Base-by-base conservation (phyloP, 2,329 filamentous ascomycete genomes). In the Ophiocordyceps camponoti-saundersi region DNA sequence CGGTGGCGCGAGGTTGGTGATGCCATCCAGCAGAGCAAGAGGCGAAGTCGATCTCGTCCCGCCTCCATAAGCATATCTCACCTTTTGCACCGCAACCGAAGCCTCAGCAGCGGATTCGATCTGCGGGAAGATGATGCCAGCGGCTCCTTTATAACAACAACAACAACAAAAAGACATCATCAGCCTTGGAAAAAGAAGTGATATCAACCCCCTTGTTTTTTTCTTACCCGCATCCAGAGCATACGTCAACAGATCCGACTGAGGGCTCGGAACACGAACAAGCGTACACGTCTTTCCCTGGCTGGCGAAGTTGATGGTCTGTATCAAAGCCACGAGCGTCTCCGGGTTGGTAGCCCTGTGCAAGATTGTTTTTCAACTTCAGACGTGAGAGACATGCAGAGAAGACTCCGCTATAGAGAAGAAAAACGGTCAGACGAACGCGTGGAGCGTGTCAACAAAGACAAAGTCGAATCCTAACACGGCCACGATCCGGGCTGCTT, bases 251-350 rank as follows among this genome's bases (percentile, higher is more conserved):
- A 49, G 29, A 26, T 49, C 45, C 10, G 48, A 49, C 6, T 47
- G 36, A 18, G 30, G 15, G 18, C 22, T 44, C 21, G 48, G 42
- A 4, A 49, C 39, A 18, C 48, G 48, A 42, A 49, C 48, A 5
- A 49, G 8, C 4, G 42, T 29, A 20, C 48, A 49, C 4, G 48
- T 49, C 29, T 47, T 49, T 18, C 48, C 48, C 26, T 49, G 32
- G 42, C 48, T 49, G 11, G 45, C n/a, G 18, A 49, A 49, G 42
- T 49, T 45, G 45, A 49, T 47, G 26, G 45, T 49, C 7, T 47
- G 48, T 32, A 49, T 49, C 15, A 49, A 42, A 5, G n/a, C 48
- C 22, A 49, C 48, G 3, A 49, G 48, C 15, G 13, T 45, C 45
- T 49, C 48, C 12, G 48, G 13, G 36, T 47, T 47, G 30, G 22